Evolutionary conservation across 2,329 filamentous ascomycete genomes (phyloP).

Genomic region (Colletotrichum somersetense): DNA sequence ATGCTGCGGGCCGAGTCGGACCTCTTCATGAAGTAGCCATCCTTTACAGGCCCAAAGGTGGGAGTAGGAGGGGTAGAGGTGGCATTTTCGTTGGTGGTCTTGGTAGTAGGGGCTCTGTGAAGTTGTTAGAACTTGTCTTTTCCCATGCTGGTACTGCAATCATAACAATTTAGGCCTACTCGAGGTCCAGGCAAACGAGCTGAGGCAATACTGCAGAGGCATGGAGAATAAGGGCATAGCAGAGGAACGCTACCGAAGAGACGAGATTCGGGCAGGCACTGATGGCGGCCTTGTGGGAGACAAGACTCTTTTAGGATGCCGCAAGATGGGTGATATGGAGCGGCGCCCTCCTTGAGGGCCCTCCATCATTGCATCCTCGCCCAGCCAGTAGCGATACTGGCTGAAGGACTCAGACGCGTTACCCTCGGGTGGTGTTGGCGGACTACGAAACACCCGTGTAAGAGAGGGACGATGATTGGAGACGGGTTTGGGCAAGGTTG

Average conservation of each 20-base stretch:
- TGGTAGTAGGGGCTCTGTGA: constrained; percentile 31
- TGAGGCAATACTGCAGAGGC: constrained; percentile 30
- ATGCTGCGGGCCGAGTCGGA: constrained; percentile 35
- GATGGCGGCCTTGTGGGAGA: constrained; percentile 30
- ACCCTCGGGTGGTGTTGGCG: constrained; percentile 37
- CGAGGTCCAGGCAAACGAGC: constrained; percentile 15
- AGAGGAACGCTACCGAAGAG: constrained; percentile 37
- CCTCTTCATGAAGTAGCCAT: constrained; percentile 36
- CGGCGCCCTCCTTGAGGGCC: constrained; percentile 38
- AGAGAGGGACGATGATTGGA: constrained; percentile 40
- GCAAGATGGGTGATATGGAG: constrained; percentile 22
- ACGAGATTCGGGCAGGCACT: constrained; percentile 35
- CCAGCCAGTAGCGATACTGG: constrained; percentile 29
- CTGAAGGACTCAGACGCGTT: constrained; percentile 32
- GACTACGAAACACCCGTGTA: constrained; percentile 41
- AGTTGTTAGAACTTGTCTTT: constrained; percentile 8
- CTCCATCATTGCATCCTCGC: constrained; percentile 16
- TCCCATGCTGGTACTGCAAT: constrained; percentile 5
- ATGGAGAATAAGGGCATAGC: constrained; percentile 21
- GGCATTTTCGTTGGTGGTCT: constrained; percentile 38
- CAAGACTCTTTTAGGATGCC: constrained; percentile 36
- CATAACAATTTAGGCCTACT: constrained; percentile 23
- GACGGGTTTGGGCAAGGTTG: constrained; percentile 19
- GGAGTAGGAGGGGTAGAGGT: constrained; percentile 34
- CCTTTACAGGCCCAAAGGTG: constrained; percentile 38